Evolutionary conservation across 306 rosid genomes (phyloP), one percentile per base, ranked within the genome.

Genomic region (Cicer arietinum): DNA sequence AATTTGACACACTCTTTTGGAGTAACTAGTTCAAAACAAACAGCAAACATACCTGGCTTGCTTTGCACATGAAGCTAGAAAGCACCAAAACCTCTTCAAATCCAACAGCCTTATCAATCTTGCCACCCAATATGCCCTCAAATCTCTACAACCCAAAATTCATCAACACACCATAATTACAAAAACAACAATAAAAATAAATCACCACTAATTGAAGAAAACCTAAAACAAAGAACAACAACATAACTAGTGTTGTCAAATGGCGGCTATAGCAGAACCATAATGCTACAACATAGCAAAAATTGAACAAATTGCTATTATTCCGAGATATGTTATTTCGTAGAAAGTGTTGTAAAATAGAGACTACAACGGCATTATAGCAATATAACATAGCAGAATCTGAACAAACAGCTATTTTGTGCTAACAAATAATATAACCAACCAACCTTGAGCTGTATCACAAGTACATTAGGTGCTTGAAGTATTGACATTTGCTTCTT

Each of bases 401-500:
- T 60, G 67, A 60, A 60, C 20, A 37, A 60, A 60, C 44, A 60
- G n/a, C 20, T 60, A 60, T 37, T 60, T 35, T 30, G 5, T 12
- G 1, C 8, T 9, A 35, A 2, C 25, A 30, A 5, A 2, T 17
- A 43, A 66, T 44, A 44, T 6, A 67, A 18, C 39, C 71, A 80
- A 69, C 77, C 71, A 78, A 95, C 99, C 99, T 95, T 95, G 69
- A 95, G 91, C 54, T 95, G 99, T 80, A 92, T 85, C 45, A 90
- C 99, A 37, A 95, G 98, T 62, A 92, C 60, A 71, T 95, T 95
- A 56, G 99, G 99, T 4, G 99, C 98, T 87, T 92, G 90, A 71
- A 86, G 88, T 84, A 95, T 80, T 6, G 96, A 90, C 99, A 95
- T 95, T 71, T 95, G 98, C 85, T 95, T 95, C 85, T 88, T 90